These are phyloP conservation scores for Ustilago shanxiensis DNA, from an alignment of 1,284 basidiomycete species.

Conservation along the genomic window DNA sequence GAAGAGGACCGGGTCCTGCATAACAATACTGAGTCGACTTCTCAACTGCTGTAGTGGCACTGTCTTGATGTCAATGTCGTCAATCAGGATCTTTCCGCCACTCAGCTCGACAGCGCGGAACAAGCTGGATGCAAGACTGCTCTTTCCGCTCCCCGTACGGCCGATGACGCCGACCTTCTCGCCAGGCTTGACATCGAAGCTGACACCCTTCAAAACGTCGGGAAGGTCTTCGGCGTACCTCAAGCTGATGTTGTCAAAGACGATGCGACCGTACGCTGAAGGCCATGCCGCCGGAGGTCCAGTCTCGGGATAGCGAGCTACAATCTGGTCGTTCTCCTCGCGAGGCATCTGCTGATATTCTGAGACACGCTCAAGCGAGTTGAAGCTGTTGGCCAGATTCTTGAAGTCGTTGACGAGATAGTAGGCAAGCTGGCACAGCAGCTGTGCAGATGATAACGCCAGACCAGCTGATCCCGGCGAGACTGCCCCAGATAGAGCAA, in stretches of 20 bases:
- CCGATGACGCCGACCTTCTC: slow-evolving; percentile 74
- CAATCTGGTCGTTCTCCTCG: slow-evolving; percentile 74
- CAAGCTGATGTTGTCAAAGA: slow-evolving; percentile 80
- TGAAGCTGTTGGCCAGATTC: slow-evolving; percentile 71
- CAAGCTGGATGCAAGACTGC: slow-evolving; percentile 41
- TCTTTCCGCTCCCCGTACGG: slow-evolving; percentile 74
- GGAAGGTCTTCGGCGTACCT: slow-evolving; percentile 88
- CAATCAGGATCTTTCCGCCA: slow-evolving; percentile 58
- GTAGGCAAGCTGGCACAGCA: slow-evolving; percentile 52
- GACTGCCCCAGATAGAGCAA: slow-evolving; percentile 79
- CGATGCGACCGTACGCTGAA: slow-evolving; percentile 73
- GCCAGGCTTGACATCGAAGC: slow-evolving; percentile 79
- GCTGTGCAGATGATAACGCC: slow-evolving; percentile 77
- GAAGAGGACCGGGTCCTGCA: slow-evolving; percentile 82
- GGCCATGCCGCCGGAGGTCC: slow-evolving; percentile 72
- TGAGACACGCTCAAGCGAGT: slow-evolving; percentile 85
- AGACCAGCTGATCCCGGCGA: slow-evolving; percentile 83
- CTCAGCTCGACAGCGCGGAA: slow-evolving; percentile 54
- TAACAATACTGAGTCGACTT: slow-evolving; percentile 72
- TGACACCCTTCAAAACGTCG: slow-evolving; percentile 81
- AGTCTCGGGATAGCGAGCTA: slow-evolving; percentile 7
- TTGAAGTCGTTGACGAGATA: slow-evolving; percentile 56
- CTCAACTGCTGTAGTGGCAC: slow-evolving; percentile 60
- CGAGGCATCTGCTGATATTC: slow-evolving; percentile 90
- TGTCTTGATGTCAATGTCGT: slow-evolving; percentile 62